Base-by-base conservation (phyloP, 306 rosid species). In the Dalbergia cochinchinensis region DNA sequence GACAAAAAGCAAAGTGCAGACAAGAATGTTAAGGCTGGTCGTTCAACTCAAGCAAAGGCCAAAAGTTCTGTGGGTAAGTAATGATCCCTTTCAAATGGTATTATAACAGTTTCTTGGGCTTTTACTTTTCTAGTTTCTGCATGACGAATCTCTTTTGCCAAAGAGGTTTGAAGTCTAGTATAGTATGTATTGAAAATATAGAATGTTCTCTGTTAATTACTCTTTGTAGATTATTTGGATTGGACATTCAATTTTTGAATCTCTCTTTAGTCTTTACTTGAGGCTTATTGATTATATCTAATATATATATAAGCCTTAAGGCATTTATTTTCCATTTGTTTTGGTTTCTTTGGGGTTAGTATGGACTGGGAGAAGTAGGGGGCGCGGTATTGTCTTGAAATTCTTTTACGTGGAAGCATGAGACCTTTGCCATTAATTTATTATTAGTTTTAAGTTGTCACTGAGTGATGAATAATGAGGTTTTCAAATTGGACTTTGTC, bases 1-100 rank as follows among this genome's bases (percentile, higher is more conserved):
- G 91, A 88, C 84, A 87, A 88, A 79, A 93, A 92, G 83, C 91
- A 83, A 88, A 89, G 88, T 35, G 86, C 68, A 34, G 97, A 92
- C 80, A 91, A 90, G 87, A 90, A 83, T 88, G 60, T 88, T 42
- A 92, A 80, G 71, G 85, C 94, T 18, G 97, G 97, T 51, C 92
- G 97, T 45, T 87, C 97, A 11, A 54, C 88, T 67, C 94, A 91
- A 55, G 53, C 85, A 8, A 92, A 90, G 89, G 88, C 94, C 62
- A 92, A 90, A 86, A 77, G 53, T 69, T 87, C 91, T 51, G 39
- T 78, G 4, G 98, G 98, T 94, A 80, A 84, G 79, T 45, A 33
- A 54, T 73, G 34, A 48, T 50, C 70, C 34, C 72, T 70, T 80
- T 76, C 66, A 65, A 48, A 48, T 47, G 42, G 59, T 65, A 73